phyloP scores from a whole-genome alignment of 441 rosid species.

The Pelargonium fulgidum region DNA sequence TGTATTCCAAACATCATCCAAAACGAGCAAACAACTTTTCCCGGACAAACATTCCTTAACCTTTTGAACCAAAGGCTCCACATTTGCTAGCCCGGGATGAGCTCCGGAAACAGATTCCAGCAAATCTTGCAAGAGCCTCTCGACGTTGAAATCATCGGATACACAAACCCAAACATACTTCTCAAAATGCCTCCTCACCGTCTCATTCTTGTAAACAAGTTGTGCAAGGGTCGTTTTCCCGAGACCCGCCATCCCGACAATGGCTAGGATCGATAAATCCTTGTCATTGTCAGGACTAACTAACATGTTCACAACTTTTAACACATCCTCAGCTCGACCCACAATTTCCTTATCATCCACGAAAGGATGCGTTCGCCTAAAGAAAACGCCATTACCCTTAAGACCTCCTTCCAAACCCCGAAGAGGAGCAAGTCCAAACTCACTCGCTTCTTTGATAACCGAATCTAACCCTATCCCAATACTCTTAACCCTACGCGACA shows the following conservation, averaged over 20 bases:
- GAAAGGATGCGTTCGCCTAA: not conserved
- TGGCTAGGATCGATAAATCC: conserved; percentile 6
- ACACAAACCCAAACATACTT: conserved; percentile 14
- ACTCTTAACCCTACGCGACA: not conserved
- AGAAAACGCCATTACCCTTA: not conserved
- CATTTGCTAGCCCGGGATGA: not conserved
- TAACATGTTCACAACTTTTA: not conserved
- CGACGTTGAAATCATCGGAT: conserved; percentile 6
- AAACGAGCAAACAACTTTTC: not conserved
- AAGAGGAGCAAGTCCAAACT: not conserved
- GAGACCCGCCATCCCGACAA: conserved; percentile 22
- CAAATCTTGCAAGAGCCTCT: not conserved
- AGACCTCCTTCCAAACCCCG: not conserved
- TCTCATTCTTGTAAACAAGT: not conserved
- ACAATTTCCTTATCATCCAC: not conserved
- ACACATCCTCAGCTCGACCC: not conserved
- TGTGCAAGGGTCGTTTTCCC: conserved; percentile 19
- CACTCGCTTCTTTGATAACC: not conserved
- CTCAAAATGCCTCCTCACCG: not conserved
- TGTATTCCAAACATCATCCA: conserved; percentile 20
- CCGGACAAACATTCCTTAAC: not conserved
- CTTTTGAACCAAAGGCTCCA: not conserved
- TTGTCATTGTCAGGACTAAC: not conserved
- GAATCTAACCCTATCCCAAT: not conserved
- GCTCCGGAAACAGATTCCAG: not conserved